A percentile compares a stretch with the other conserved stretches of the same genome.
phyloP scores from a whole-genome alignment of 257 asterid genomes.

The Salvia rosmarinus region DNA sequence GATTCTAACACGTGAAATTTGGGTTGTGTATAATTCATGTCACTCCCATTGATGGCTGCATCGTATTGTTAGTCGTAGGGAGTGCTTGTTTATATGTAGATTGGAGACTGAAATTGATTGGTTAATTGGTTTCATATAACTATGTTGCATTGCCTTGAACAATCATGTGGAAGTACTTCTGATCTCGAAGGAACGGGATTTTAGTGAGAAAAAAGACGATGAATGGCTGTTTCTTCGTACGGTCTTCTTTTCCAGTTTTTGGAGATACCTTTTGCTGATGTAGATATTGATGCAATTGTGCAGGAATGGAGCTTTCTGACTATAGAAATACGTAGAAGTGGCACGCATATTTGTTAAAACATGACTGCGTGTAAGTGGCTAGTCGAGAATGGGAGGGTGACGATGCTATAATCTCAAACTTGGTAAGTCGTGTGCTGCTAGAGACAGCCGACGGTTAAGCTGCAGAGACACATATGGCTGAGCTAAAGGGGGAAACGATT shows the following conservation, averaged over 20 bases:
- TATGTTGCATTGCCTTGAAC: not conserved
- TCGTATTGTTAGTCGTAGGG: not conserved
- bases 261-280: not conserved
- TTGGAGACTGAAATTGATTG: constrained; percentile 5
- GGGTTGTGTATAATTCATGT: not conserved
- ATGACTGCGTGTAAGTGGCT: not conserved
- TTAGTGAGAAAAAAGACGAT: not conserved
- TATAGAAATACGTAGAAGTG: constrained; percentile 3
- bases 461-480: constrained; percentile 35
- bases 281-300: constrained; percentile 7
- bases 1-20: not conserved
- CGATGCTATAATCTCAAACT: not conserved
- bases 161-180: not conserved
- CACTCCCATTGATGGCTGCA: not conserved
- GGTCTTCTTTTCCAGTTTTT: not conserved
- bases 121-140: not conserved
- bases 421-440: not conserved
- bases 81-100: not conserved
- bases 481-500: constrained; percentile 21
- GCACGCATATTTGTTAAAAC: not conserved
- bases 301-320: constrained; percentile 32
- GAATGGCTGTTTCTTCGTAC: not conserved
- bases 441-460: constrained; percentile 11
- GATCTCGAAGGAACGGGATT: not conserved
- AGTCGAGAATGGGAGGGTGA: constrained; percentile 22